These are phyloP conservation scores for Trichomonas vaginalis DNA, from an alignment of 208 protist species.

Conservation along the genomic window DNA sequence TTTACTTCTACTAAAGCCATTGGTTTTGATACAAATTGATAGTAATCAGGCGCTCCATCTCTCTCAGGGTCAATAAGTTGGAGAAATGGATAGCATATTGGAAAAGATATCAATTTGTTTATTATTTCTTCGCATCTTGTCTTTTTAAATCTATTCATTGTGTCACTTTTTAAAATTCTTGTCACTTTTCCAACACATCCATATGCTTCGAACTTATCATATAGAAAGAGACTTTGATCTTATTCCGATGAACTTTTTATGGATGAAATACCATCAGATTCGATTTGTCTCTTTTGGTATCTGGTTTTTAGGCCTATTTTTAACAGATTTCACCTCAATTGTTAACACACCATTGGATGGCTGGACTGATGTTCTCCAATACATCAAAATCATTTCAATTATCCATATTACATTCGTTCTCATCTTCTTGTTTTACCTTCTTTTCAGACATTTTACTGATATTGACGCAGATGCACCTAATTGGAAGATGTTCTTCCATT, in stretches of 20 bases:
- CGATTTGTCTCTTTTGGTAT: neutral
- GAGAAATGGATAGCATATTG: neutral
- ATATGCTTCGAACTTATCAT: neutral
- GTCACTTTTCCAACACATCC: no score
- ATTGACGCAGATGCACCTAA: no score
- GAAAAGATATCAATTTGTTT: neutral
- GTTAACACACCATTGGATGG: neutral
- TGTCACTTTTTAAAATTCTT: no score
- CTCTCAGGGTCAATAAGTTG: neutral
- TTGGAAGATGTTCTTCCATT: neutral
- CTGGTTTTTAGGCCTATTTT: slow-evolving; percentile 12
- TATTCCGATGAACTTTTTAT: neutral
- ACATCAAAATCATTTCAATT: neutral
- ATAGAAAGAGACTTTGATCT: neutral
- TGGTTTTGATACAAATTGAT: neutral
- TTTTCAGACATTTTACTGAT: neutral
- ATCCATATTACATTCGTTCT: neutral
- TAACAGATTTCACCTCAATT: slow-evolving; percentile 14
- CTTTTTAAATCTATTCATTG: neutral
- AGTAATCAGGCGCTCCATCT: neutral
- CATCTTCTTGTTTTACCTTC: neutral
- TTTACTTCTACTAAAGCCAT: neutral
- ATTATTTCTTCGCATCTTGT: neutral
- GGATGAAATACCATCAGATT: neutral
- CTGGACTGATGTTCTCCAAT: neutral